Evolutionary conservation across 2,329 filamentous ascomycete genomes (phyloP).

Genomic region (Cercospora sesami): DNA sequence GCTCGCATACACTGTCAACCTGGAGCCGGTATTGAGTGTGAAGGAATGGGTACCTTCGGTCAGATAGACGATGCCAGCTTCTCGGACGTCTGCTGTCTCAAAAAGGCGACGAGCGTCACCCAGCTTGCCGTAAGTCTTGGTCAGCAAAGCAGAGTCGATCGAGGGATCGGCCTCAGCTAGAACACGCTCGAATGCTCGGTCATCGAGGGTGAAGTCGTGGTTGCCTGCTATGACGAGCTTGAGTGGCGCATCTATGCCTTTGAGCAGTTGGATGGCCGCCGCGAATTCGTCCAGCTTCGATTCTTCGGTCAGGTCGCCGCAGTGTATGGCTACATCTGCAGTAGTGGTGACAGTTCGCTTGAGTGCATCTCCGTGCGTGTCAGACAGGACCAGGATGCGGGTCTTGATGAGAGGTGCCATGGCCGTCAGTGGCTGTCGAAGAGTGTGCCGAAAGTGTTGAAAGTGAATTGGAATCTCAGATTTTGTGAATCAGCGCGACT

Average conservation of each 20-base stretch:
- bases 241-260: slow-evolving; percentile 52
- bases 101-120: slow-evolving; percentile 29
- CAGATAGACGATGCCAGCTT: slow-evolving; percentile 55
- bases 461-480: not conserved
- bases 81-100: slow-evolving; percentile 37
- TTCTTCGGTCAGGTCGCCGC: slow-evolving; percentile 59
- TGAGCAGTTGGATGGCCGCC: slow-evolving; percentile 50
- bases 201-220: slow-evolving; percentile 61
- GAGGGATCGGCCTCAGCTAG: slow-evolving; percentile 1
- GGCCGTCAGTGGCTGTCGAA: not conserved
- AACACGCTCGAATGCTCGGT: slow-evolving; percentile 20
- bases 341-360: slow-evolving; percentile 27
- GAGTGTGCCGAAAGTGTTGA: not conserved
- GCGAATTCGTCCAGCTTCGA: slow-evolving; percentile 53
- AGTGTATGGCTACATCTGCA: slow-evolving; percentile 59
- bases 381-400: slow-evolving; percentile 48
- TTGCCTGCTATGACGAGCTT: slow-evolving; percentile 66
- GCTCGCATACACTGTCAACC: slow-evolving; percentile 55
- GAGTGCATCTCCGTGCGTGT: slow-evolving; percentile 41
- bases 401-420: slow-evolving; percentile 29
- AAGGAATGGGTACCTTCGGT: slow-evolving; percentile 56
- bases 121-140: slow-evolving; percentile 13
- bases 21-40: slow-evolving; percentile 50
- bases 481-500: not conserved
- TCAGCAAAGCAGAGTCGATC: slow-evolving; percentile 7